phyloP scores from a whole-genome alignment of 2,329 filamentous ascomycete genomes.

The Cladophialophora chaetospira region DNA sequence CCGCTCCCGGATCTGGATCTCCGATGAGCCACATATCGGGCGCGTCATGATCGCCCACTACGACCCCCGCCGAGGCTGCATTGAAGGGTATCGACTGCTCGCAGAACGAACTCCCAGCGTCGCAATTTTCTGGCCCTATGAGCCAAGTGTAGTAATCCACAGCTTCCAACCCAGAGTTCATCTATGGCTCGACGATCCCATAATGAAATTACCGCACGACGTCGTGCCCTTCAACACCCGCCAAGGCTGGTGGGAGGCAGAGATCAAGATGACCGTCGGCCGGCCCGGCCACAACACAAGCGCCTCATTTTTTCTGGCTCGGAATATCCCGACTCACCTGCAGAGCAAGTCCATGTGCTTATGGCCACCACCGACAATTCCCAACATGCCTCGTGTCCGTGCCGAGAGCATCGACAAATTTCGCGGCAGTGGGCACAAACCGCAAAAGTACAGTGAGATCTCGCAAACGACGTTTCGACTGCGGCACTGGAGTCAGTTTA shows the following conservation, averaged over 20 bases:
- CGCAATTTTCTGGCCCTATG: slow-evolving; percentile 65
- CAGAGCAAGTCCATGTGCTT: slow-evolving; percentile 51
- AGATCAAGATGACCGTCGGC: slow-evolving; percentile 50
- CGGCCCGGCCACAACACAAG: slow-evolving; percentile 29
- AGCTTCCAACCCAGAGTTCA: slow-evolving; percentile 70
- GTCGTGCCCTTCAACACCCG: slow-evolving; percentile 25
- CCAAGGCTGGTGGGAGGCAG: slow-evolving; percentile 38
- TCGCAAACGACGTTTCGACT: slow-evolving; percentile 73
- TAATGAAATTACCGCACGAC: slow-evolving; percentile 58
- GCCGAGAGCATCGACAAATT: slow-evolving; percentile 51
- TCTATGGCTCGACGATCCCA: slow-evolving; percentile 73
- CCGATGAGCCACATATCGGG: slow-evolving; percentile 71
- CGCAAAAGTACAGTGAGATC: slow-evolving; percentile 59
- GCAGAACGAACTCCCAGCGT: slow-evolving; percentile 61
- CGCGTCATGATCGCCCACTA: slow-evolving; percentile 77
- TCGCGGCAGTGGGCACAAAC: slow-evolving; percentile 50
- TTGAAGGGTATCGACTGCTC: slow-evolving; percentile 77
- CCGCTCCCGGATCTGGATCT: slow-evolving; percentile 81
- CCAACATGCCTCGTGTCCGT: slow-evolving; percentile 60
- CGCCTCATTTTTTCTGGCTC: slow-evolving; percentile 66
- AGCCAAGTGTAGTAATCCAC: slow-evolving; percentile 68
- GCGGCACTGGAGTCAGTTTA: slow-evolving; percentile 73
- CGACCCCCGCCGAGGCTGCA: slow-evolving; percentile 69
- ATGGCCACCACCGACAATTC: slow-evolving; percentile 76
- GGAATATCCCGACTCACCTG: slow-evolving; percentile 46